These are phyloP conservation scores for Coelastrella sp. DNA, from an alignment of 139 green algal genomes.

Conservation along the genomic window DNA sequence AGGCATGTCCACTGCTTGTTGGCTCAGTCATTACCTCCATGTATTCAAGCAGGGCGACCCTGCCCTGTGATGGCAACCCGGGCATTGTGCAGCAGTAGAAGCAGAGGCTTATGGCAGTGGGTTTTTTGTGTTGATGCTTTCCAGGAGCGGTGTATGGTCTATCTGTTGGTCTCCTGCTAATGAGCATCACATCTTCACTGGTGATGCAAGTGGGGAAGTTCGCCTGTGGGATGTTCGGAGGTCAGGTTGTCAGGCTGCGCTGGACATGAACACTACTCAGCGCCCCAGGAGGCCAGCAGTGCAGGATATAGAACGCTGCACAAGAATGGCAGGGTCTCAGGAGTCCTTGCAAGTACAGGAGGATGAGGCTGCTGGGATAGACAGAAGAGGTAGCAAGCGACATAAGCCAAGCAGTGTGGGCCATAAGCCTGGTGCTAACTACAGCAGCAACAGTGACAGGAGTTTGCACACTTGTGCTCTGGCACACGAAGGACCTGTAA, in stretches of 20 bases:
- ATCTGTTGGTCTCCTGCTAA: slow-evolving; percentile 73
- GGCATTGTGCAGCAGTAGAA: too few species aligned
- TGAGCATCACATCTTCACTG: slow-evolving; percentile 82
- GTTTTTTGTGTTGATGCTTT: neutral
- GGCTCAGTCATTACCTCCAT: too few species aligned
- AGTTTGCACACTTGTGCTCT: neutral
- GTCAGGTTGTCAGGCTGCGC: slow-evolving; percentile 63
- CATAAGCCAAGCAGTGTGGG: too few species aligned
- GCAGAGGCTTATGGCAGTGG: neutral
- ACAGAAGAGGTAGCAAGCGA: too few species aligned
- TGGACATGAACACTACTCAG: slow-evolving; percentile 73
- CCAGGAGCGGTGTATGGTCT: slow-evolving; percentile 70
- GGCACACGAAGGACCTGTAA: slow-evolving; percentile 6
- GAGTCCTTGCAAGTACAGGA: too few species aligned
- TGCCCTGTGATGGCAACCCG: too few species aligned
- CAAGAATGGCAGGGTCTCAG: too few species aligned
- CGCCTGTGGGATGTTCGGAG: slow-evolving; percentile 83
- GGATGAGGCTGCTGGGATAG: too few species aligned
- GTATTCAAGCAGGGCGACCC: too few species aligned
- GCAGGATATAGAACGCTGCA: neutral
- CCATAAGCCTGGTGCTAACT: too few species aligned
- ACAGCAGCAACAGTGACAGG: too few species aligned
- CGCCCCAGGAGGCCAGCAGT: neutral
- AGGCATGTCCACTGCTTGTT: too few species aligned
- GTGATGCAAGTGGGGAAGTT: slow-evolving; percentile 64